Percentiles rank a stretch among this genome's conserved stretches.
Conservation (phyloP, 2,329 filamentous ascomycete genomes). For the Claviceps digitariae region DNA sequence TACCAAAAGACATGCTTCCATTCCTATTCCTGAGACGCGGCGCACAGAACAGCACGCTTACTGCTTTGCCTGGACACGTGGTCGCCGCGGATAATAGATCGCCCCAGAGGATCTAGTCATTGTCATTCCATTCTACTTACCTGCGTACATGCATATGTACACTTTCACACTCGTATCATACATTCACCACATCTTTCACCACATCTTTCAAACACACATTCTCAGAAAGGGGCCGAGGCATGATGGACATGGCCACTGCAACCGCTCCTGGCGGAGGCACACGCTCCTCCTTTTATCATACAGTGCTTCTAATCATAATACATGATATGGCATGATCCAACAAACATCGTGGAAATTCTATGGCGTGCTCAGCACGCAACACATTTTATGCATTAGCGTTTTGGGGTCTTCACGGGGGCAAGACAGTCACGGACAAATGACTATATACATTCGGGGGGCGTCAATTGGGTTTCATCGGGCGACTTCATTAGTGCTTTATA, state of each 20-base stretch:
- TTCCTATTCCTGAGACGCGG: too few species aligned
- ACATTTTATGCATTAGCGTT: background rate
- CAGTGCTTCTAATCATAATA: background rate
- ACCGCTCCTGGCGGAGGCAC: background rate
- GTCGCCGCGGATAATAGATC: background rate
- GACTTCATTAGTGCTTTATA: background rate
- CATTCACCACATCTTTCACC: too few species aligned
- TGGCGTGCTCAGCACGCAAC: background rate
- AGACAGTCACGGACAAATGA: constrained; percentile 1
- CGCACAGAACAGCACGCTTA: too few species aligned
- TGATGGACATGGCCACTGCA: background rate
- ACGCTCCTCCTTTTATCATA: background rate
- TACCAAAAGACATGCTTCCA: too few species aligned
- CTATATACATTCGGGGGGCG: background rate
- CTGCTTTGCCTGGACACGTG: background rate
- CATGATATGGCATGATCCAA: background rate
- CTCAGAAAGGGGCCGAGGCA: background rate
- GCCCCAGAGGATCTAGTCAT: background rate
- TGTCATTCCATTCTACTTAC: too few species aligned
- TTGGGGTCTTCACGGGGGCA: background rate
- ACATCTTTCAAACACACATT: background rate
- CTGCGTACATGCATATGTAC: too few species aligned
- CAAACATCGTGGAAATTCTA: background rate
- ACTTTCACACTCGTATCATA: too few species aligned
- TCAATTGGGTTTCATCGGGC: background rate